These are phyloP conservation scores for Gnaphalium uliginosum DNA, from an alignment of 129 eudicot genomes.

Conservation along the genomic window DNA sequence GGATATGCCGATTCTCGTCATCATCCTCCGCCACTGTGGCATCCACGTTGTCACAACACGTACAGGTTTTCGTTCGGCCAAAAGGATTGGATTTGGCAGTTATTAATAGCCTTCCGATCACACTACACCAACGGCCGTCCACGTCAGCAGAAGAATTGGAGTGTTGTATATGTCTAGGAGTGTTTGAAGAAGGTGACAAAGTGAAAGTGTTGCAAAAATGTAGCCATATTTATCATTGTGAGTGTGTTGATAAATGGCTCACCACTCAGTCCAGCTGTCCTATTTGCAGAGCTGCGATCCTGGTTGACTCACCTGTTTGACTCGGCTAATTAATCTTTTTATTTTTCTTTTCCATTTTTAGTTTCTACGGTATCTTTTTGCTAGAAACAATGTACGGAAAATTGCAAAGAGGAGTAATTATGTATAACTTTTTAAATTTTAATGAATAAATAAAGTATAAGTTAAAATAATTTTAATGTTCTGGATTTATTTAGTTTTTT, in stretches of 20 bases:
- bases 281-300: slow-evolving; percentile 67
- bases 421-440: background rate
- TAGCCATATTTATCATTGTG: slow-evolving; percentile 74
- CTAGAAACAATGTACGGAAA: slow-evolving; percentile 23
- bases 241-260: slow-evolving; percentile 88
- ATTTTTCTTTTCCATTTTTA: background rate
- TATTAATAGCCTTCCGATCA: slow-evolving; percentile 55
- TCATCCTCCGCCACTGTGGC: slow-evolving; percentile 32
- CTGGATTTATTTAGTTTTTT: background rate
- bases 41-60: slow-evolving; percentile 22
- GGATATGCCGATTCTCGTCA: slow-evolving; percentile 62
- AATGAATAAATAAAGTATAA: slow-evolving; percentile 8
- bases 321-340: slow-evolving; percentile 23
- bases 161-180: slow-evolving; percentile 83
- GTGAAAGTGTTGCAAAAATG: slow-evolving; percentile 79
- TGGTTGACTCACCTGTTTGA: slow-evolving; percentile 59
- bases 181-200: slow-evolving; percentile 69
- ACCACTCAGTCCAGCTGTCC: slow-evolving; percentile 72
- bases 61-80: slow-evolving; percentile 30
- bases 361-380: background rate
- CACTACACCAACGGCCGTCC: slow-evolving; percentile 41
- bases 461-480: background rate
- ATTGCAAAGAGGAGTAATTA: background rate
- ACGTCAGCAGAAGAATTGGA: slow-evolving; percentile 42
- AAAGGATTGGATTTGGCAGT: slow-evolving; percentile 45